Percentiles rank a stretch among this genome's conserved stretches.
Evolutionary conservation across 2,329 filamentous ascomycete genomes (phyloP).

Genomic region (Monosporascus sp.): DNA sequence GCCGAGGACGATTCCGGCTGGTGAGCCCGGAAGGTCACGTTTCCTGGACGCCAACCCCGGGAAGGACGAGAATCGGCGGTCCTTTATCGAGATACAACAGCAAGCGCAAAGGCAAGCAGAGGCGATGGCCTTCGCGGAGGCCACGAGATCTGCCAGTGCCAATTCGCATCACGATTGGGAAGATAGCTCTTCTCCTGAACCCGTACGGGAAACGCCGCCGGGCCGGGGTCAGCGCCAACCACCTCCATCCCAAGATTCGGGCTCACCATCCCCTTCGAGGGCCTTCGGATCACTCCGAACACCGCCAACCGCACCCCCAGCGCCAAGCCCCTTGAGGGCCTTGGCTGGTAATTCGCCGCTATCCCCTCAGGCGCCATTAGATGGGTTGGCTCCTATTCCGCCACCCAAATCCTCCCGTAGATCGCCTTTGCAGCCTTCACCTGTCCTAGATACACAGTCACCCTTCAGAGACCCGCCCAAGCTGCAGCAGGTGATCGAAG

Average conservation of each 20-base stretch:
- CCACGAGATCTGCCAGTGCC: conserved; percentile 31
- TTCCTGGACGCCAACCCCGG: conserved; percentile 31
- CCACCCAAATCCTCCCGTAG: conserved; percentile 7
- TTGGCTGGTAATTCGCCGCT: conserved; percentile 4
- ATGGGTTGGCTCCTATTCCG: conserved; percentile 20
- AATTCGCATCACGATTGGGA: conserved; percentile 29
- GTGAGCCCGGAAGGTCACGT: conserved; percentile 23
- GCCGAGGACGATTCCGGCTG: conserved; percentile 26
- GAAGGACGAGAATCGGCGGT: conserved; percentile 49
- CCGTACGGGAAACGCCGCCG: conserved; percentile 13
- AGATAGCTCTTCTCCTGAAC: conserved; percentile 25
- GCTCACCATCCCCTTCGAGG: conserved; percentile 11
- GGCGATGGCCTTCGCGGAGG: conserved; percentile 52
- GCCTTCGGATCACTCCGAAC: conserved; percentile 14
- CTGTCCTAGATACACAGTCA: conserved; percentile 11
- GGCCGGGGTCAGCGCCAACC: conserved; percentile 10
- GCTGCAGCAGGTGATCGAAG: conserved; percentile 15
- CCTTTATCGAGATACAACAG: conserved; percentile 53
- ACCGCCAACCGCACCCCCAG: conserved; percentile 8
- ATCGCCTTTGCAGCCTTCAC: conserved; percentile 15
- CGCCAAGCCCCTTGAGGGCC: conserved; percentile 5
- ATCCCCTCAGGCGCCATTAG: conserved; percentile 7
- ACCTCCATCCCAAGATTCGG: conserved; percentile 14
- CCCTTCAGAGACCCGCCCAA: conserved; percentile 13
- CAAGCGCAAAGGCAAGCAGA: conserved; percentile 58